phyloP scores from a whole-genome alignment of 2,329 filamentous ascomycete genomes.

The Botrytis tulipae region DNA sequence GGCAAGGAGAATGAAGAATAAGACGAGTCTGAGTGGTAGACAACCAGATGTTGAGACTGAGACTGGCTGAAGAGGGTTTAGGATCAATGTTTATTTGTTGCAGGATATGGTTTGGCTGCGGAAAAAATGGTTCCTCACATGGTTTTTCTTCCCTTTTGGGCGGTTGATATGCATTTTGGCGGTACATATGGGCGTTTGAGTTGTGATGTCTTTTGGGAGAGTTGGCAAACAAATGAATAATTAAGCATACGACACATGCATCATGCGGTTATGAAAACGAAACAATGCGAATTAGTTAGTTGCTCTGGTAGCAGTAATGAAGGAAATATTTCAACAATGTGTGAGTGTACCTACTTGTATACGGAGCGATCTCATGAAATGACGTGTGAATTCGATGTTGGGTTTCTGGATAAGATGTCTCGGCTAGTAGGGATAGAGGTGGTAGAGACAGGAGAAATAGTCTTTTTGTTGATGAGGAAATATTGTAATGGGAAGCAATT shows the following conservation, averaged over 20 bases:
- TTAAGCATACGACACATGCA: background rate
- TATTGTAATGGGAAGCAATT: background rate
- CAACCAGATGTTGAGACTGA: constrained; percentile 53
- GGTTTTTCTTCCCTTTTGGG: background rate
- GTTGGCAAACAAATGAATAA: background rate
- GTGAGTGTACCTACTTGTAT: background rate
- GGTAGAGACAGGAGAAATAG: background rate
- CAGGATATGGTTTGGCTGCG: background rate
- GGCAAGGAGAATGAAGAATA: constrained; percentile 70
- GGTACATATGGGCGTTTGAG: background rate
- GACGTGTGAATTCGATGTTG: background rate
- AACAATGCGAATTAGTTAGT: background rate
- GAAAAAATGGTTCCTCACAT: background rate
- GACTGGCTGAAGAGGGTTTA: background rate
- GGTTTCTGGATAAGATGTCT: background rate
- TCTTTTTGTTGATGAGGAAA: background rate
- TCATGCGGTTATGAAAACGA: background rate
- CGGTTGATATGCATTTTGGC: background rate
- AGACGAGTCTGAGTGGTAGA: constrained; percentile 73
- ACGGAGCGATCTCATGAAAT: background rate
- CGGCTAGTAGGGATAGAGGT: background rate
- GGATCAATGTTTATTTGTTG: background rate
- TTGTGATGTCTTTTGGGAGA: background rate
- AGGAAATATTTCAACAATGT: background rate
- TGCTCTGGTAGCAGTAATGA: background rate